Base-by-base conservation (phyloP, 2,329 filamentous ascomycete species). In the Fusarium proliferatum region DNA sequence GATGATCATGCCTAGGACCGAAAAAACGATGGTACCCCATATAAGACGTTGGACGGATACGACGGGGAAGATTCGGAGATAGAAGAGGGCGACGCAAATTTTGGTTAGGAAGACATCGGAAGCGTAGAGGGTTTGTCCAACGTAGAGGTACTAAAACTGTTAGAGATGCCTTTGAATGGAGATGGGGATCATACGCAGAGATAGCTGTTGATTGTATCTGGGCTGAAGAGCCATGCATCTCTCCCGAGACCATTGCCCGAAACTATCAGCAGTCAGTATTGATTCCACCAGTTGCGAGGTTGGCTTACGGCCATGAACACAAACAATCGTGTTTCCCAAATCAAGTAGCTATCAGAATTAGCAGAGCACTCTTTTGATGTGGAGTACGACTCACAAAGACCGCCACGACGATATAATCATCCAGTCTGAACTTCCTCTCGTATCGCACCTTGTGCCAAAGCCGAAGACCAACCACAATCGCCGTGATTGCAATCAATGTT, bases 1-100 rank as follows among this genome's bases (percentile, higher is more conserved):
- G 6, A 60, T 34, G 2, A 56, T 10, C 17, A 62, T 49, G 6
- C 71, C 56, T 0, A 70, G 10, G 3, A 6, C 39, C 0, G 56
- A 45, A 7, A 65, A 10, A 1, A 9, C 21, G 3, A 73, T 46
- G 2, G 71, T 72, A 3, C 36, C 69, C 69, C 69, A 70, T 5
- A 73, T 42, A 0, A 67, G 11, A 5, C 33, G 53, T 9, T 39
- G 65, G 26, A 72, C 59, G 8, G 17, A n/a, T 15, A 8, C 30
- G 12, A 42, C 46, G 1, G 61, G 69, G 10, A 73, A 73, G 23
- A 73, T 70, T 5, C 71, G 69, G 8, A 73, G 69, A 17, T 61
- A 73, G 15, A 73, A 70, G 15, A 73, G 61, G 1, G 62, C 33
- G 15, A 73, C n/a, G 5, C 57, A 59, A 1, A 73, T 52, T 9